Conservation (phyloP, 2,329 filamentous ascomycete genomes). For the Ophiosphaerella narmari region DNA sequence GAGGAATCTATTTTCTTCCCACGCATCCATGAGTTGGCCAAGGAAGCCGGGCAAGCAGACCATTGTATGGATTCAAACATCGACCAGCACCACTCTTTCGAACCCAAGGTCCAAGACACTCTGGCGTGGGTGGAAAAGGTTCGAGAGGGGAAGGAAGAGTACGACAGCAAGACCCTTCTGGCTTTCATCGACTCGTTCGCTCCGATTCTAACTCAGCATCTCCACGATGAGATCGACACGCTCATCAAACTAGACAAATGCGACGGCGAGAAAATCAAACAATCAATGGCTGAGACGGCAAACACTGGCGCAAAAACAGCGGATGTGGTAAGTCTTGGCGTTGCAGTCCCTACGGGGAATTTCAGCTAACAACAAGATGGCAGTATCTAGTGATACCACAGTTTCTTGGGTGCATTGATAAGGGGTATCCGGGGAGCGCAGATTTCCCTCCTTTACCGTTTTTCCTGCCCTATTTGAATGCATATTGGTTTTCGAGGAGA, state of each 20-base stretch:
- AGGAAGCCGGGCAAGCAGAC: constrained; percentile 16
- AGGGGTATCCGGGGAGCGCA: constrained; percentile 39
- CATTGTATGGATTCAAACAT: constrained; percentile 39
- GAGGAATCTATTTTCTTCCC: constrained; percentile 47
- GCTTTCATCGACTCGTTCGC: constrained; percentile 24
- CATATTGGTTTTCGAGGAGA: constrained; percentile 35
- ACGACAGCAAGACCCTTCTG: constrained; percentile 1
- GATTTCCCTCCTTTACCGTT: constrained; percentile 43
- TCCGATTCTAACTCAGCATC: constrained; percentile 15
- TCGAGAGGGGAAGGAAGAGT: constrained; percentile 2
- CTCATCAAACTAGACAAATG: constrained; percentile 19
- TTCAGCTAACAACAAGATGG: constrained; percentile 6
- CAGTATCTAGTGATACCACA: constrained; percentile 40
- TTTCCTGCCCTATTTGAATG: constrained; percentile 43
- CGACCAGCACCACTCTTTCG: constrained; percentile 43
- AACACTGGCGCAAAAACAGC: neutral
- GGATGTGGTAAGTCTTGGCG: constrained; percentile 20
- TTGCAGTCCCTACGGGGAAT: neutral
- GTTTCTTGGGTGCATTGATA: constrained; percentile 44
- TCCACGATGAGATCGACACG: constrained; percentile 27
- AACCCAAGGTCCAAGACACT: constrained; percentile 32
- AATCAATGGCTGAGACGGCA: constrained; percentile 1
- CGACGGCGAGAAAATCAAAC: constrained; percentile 16
- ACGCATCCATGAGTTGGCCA: constrained; percentile 36
- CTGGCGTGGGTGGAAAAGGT: constrained; percentile 24